Evolutionary conservation across 345 rosid genomes (phyloP).

Genomic region (Arabidopsis suecica): DNA sequence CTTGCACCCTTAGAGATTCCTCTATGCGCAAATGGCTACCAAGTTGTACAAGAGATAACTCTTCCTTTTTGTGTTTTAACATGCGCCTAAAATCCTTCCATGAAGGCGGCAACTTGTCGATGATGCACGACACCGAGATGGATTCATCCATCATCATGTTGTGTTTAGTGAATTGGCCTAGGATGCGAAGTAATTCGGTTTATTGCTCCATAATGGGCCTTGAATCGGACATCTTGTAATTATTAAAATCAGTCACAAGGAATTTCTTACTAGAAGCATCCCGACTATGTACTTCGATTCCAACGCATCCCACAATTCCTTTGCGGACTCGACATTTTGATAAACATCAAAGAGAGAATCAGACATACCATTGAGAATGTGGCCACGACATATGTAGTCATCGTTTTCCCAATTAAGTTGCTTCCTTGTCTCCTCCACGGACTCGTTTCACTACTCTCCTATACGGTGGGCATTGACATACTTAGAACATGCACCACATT

Average conservation of each 20-base stretch:
- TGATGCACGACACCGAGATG: background rate
- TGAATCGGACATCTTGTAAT: too few relatives aligned
- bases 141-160: constrained; percentile 7
- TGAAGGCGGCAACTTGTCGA: constrained; percentile 8
- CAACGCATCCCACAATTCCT: background rate
- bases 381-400: background rate
- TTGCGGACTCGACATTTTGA: background rate
- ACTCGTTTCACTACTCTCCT: background rate
- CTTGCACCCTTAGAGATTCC: too few relatives aligned
- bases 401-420: background rate
- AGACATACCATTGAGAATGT: background rate
- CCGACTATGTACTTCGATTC: background rate
- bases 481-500: too few relatives aligned
- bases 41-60: constrained; percentile 13
- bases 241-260: constrained; percentile 2
- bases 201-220: constrained; percentile 3
- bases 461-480: too few relatives aligned
- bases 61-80: background rate
- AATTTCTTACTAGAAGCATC: constrained; percentile 18
- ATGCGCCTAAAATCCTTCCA: background rate
- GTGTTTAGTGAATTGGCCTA: background rate
- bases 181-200: background rate
- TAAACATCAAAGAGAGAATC: constrained; percentile 8
- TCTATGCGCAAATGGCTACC: constrained; percentile 4
- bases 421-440: background rate